Base-by-base conservation (phyloP, 1,139 yeast genomes). In the Lodderomyces parapsilosis region DNA sequence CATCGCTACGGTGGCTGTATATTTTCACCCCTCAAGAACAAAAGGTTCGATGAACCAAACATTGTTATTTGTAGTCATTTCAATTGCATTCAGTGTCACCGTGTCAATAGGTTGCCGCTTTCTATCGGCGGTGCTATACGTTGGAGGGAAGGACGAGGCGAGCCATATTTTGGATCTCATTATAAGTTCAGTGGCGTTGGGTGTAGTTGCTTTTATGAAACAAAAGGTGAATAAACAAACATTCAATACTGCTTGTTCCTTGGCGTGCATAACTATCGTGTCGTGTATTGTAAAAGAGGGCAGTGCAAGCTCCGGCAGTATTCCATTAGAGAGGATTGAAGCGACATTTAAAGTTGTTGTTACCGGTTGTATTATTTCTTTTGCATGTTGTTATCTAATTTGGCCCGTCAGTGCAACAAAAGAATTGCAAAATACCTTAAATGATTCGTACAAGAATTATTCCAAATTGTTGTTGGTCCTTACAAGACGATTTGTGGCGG, bases 1-100 rank as follows among this genome's bases (percentile, higher is more conserved):
- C 54, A 81, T 85, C 6, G 89, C 95, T 19, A 88, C 96, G 0
- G 85, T 84, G 14, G 86, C 88, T 1, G 94, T 87, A 2, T 88
- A 88, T 60, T 87, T 88, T 66, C 94, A 87, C 55, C 93, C 96
- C 0, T 78, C 91, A 2, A 63, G 96, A 42, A 76, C 94, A 1
- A 78, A 80, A 44, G 96, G 96, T 0, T 80, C 88, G 19, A 87
- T 87, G 94, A 77, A 81, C 45, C 90, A 87, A 57, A 81, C 90
- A 8, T 61, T 86, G 18, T 56, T 79, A 37, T 88, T 79, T 63
- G 93, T 83, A 10, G 53, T 73, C 0, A 49, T 78, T 3, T 73
- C 91, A 0, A 62, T 87, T 15, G 45, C 67, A 1, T 86, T 75
- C 65, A 78, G 86, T 40, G 76, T 84, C 40, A 49, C 72, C 0